Evolutionary conservation across 495 filamentous ascomycete species (phyloP).

Genomic region (Pseudevernia furfuracea): DNA sequence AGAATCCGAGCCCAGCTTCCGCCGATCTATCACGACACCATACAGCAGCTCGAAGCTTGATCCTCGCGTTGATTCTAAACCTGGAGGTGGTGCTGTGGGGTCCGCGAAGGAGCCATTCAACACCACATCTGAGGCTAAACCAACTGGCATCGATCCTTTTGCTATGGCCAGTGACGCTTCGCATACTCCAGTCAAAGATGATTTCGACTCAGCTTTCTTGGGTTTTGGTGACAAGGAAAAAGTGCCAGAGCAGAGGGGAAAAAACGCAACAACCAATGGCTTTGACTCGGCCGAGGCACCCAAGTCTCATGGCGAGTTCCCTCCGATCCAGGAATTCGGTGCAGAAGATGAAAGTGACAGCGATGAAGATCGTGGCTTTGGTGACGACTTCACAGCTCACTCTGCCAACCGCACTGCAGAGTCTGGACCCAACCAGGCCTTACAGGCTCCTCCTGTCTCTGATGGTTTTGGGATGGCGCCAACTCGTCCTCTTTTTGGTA

Average conservation of each 20-base stretch:
- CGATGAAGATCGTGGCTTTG: slow-evolving; percentile 77
- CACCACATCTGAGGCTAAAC: neutral
- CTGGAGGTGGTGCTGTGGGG: neutral
- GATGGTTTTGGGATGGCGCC: slow-evolving; percentile 20
- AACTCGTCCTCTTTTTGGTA: slow-evolving; percentile 20
- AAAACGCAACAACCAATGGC: slow-evolving; percentile 22
- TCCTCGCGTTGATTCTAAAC: slow-evolving; percentile 21
- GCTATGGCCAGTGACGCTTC: slow-evolving; percentile 42
- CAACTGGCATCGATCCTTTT: slow-evolving; percentile 43
- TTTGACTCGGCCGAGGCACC: slow-evolving; percentile 34
- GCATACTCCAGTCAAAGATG: slow-evolving; percentile 55
- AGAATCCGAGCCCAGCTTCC: slow-evolving; percentile 7
- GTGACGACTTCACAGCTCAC: slow-evolving; percentile 78
- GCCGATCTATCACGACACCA: slow-evolving; percentile 1
- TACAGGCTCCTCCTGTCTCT: slow-evolving; percentile 27
- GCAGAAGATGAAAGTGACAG: slow-evolving; percentile 71
- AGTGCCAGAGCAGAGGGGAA: slow-evolving; percentile 39
- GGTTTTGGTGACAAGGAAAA: slow-evolving; percentile 50
- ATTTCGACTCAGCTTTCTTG: slow-evolving; percentile 69
- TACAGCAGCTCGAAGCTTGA: slow-evolving; percentile 22
- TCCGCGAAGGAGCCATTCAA: neutral
- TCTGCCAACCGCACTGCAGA: slow-evolving; percentile 48
- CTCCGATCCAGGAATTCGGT: slow-evolving; percentile 80
- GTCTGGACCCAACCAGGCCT: slow-evolving; percentile 30
- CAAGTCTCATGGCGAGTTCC: slow-evolving; percentile 61